Evolutionary conservation across 305 asterid genomes (phyloP), one percentile per base, ranked within the genome.

Genomic region (Nicotiana rustica): DNA sequence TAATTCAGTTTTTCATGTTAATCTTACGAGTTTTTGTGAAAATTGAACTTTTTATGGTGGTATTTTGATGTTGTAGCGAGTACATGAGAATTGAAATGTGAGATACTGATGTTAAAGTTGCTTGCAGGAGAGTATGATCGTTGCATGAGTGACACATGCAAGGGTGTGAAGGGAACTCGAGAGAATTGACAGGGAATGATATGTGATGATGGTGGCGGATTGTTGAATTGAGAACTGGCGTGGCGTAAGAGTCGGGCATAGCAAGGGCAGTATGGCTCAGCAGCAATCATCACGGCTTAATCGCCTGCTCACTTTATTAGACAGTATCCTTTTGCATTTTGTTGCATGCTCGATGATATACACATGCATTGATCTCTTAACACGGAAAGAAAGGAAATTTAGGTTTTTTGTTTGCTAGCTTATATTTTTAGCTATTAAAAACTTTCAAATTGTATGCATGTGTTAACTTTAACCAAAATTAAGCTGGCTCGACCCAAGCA

Each of bases 401-500:
- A 47, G 13, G 14, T 33, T 29, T 17, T 76, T 55, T 67, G 29
- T 80, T 75, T 76, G 47, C 29, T 76, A 25, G 80, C 25, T 1
- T 29, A 8, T 21, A 29, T 14, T 52, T 75, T 25, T 25, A 25
- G 44, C 17, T 52, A 52, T 52, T 25, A 25, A 25, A 10, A 3
- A 52, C 13, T 52, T 52, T 52, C 13, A 52, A 12, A 1, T 6
- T 49, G 62, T 75, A 49, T 25, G 17, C 65, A 52, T 75, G 17
- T 79, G 64, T 75, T 73, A 79, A 82, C 90, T 94, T 94, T 93
- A 91, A 94, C 90, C 55, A 87, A 85, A 86, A 82, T 82, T 88
- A 82, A 96, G 98, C 99, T 61, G 99, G 99, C 77, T 94, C 99
- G 15, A 92, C 98, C 86, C 99, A 96, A 85, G 98, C 92, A 36